Evolutionary conservation across 148 eudicot genomes (phyloP).

Genomic region (Fagopyrum tataricum): DNA sequence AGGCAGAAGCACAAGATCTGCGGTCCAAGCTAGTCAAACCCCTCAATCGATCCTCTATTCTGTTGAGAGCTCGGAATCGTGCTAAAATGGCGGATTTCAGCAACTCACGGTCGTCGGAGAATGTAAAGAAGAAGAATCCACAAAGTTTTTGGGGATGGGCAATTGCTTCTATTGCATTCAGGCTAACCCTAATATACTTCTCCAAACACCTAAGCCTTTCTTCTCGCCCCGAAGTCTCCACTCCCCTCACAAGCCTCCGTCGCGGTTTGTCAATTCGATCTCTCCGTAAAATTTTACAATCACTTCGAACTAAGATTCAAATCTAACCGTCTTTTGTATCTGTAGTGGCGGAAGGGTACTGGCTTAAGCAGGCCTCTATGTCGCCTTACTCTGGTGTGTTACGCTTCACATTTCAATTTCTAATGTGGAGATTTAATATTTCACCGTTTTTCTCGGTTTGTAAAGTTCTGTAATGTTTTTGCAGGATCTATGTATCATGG

Average conservation of each 20-base stretch:
- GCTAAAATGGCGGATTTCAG: slow-evolving; percentile 10
- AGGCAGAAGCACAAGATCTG: not conserved
- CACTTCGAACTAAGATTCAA: not conserved
- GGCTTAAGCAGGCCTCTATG: slow-evolving; percentile 74
- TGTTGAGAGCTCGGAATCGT: not conserved
- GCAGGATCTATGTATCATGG: slow-evolving; percentile 98
- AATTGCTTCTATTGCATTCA: slow-evolving; percentile 43
- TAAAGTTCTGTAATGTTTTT: not conserved
- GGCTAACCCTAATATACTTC: slow-evolving; percentile 55
- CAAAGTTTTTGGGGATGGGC: slow-evolving; percentile 67
- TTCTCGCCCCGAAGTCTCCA: slow-evolving; percentile 90
- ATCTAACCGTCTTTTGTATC: slow-evolving; percentile 9
- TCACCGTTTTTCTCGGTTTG: not conserved
- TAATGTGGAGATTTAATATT: not conserved
- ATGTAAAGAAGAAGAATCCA: slow-evolving; percentile 12
- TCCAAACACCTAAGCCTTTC: slow-evolving; percentile 49
- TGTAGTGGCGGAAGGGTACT: slow-evolving; percentile 90
- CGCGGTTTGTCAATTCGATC: slow-evolving; percentile 50
- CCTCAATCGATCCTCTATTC: slow-evolving; percentile 1
- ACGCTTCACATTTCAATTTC: not conserved
- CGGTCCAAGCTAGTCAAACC: slow-evolving; percentile 3
- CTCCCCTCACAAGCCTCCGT: slow-evolving; percentile 89
- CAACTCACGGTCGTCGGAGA: slow-evolving; percentile 15
- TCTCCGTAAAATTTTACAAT: slow-evolving; percentile 3
- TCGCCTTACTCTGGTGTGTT: slow-evolving; percentile 83